Percentiles rank a stretch among this genome's conserved stretches.
Conservation (phyloP, 2,329 filamentous ascomycete species). For the Penicillium sp. region DNA sequence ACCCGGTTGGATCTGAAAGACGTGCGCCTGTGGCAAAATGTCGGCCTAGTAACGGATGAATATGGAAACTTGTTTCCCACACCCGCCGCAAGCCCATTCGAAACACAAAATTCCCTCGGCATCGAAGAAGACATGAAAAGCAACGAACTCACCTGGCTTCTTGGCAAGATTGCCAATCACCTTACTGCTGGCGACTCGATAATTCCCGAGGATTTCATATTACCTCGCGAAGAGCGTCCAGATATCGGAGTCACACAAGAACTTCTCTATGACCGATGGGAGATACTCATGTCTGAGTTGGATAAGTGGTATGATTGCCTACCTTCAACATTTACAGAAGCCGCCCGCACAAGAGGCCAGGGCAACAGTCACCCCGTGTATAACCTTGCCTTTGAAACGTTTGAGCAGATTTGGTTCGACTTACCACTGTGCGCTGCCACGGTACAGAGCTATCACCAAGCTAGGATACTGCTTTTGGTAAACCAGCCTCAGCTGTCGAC, state of each 20-base stretch:
- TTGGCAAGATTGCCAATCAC: slow-evolving; percentile 19
- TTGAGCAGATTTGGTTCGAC: slow-evolving; percentile 16
- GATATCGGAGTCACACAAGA: slow-evolving; percentile 15
- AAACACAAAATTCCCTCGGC: slow-evolving; percentile 2
- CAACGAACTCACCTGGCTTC: slow-evolving; percentile 20
- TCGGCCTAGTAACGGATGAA: slow-evolving; percentile 11
- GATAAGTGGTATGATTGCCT: slow-evolving; percentile 56
- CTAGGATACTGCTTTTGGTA: slow-evolving; percentile 58
- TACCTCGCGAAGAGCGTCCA: slow-evolving; percentile 10
- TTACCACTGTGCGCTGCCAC: slow-evolving; percentile 61
- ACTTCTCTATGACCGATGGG: slow-evolving; percentile 46
- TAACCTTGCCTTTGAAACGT: slow-evolving; percentile 4
- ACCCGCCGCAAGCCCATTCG: slow-evolving; percentile 2
- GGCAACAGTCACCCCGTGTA: neutral
- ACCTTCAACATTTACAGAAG: slow-evolving; percentile 55
- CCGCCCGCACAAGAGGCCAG: slow-evolving; percentile 43
- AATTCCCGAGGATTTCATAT: slow-evolving; percentile 3
- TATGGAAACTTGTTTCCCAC: slow-evolving; percentile 4
- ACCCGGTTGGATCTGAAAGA: slow-evolving; percentile 18
- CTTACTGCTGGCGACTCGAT: slow-evolving; percentile 17
- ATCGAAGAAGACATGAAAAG: slow-evolving; percentile 15
- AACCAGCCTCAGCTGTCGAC: slow-evolving; percentile 58
- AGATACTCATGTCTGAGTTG: slow-evolving; percentile 52
- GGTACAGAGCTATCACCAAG: slow-evolving; percentile 64
- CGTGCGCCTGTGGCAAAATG: slow-evolving; percentile 18